Evolutionary conservation across 2,329 filamentous ascomycete species (phyloP), one percentile per base, ranked within the genome.

Genomic region (Fusarium bactridioides): DNA sequence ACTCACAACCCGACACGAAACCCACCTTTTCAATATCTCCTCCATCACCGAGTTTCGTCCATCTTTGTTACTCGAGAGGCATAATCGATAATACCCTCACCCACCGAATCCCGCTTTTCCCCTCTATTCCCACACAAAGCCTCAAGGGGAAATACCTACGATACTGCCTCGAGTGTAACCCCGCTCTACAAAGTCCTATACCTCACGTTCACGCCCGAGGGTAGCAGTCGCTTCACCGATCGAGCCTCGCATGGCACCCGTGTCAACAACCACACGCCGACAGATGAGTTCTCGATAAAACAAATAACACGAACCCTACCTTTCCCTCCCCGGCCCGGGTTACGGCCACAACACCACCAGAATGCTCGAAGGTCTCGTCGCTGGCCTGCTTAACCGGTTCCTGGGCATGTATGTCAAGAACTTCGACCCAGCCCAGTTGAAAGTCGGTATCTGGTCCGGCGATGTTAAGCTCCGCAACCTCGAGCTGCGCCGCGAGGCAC

Each of bases 361-460:
- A 79, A 99, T 99, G 96, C 90, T 99, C 85, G 96, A 99, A 89
- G 94, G 95, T 76, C 88, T 99, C 77, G 96, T 98, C 73, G 94
- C 96, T 78, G 97, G 95, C 84, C 88, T 99, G 86, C 92, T 99
- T 78, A 99, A 99, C 86, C 93, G 97, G 86, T 98, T 99, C 84
- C 86, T 99, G 90, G 97, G 96, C 88, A 97, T 98, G 93, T 99
- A 99, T 83, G 95, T 99, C 83, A 95, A 97, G 88, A 98, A 99
- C 84, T 99, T 99, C 82, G 96, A 99, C 83, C 94, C 96, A 61
- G 93, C 94, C 79, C 96, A 99, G 86, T 89, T 99, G 74, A 99
- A 99, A 81, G 95, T 99, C 72, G 96, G 97, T 72, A 99, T 99
- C 79, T 99, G 95, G 96, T 97, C 94, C 27, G 96, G 97, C 77